Base-by-base conservation (phyloP, 352 stramenopile species). In the Phytophthora boehmeriae region DNA sequence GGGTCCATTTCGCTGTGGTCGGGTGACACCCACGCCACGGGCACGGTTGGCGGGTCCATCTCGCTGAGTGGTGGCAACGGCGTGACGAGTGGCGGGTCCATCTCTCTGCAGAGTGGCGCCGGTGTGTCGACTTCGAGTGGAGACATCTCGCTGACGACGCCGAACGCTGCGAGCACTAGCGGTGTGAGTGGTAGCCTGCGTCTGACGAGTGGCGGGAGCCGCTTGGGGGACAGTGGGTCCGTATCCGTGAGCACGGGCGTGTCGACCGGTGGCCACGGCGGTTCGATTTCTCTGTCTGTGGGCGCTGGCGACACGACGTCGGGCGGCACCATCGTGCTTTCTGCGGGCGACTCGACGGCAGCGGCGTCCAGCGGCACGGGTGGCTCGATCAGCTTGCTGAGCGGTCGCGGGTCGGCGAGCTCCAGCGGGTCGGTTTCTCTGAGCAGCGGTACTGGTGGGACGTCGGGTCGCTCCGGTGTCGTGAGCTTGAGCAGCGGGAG, bases 11-110 rank as follows among this genome's bases (percentile, higher is more conserved):
- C 25, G 25, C 3, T 30, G 25, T 30, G 25, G 25, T 30, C 25
- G 6, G 25, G 25, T 30, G 34, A 32, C 42, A 11, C 47, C 4
- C 41, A 59, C 14, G n/a, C 46, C 5, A 35, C 59, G n/a, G 45
- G 30, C 2, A 74, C 86, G 30, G 78, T 79, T 9, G n/a, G 34
- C 2, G 78, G 25, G 3, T 30, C 25, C 25, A 30, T 30, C 25
- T 30, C 25, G 3, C 25, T 30, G 25, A 30, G 25, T 30, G 25
- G 25, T 30, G 25, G 25, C 25, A 30, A 30, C 6, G 25, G 75
- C 6, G 6, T 30, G 25, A 30, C 25, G 25, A 30, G 25, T 30
- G 25, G 25, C 25, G 25, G 25, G 3, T 30, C 25, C 25, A 30
- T 30, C 25, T 30, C 25, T 30, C 25, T 30, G 25, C 25, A 30